phyloP scores from a whole-genome alignment of 768 basidiomycete species.

The Phaeolepiota aurea region DNA sequence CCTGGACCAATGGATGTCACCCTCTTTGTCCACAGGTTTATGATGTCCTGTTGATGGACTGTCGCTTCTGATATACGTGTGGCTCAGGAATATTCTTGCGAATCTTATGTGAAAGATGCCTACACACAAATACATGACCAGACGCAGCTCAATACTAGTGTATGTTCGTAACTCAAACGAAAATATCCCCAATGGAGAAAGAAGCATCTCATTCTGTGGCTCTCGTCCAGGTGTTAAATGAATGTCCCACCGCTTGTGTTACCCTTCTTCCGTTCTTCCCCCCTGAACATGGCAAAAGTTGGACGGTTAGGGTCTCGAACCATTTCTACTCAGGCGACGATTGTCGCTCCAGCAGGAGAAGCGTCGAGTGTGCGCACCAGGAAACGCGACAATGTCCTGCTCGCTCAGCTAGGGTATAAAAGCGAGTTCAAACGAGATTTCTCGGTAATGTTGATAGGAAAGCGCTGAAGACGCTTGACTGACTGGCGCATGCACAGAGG shows the following conservation, averaged over 20 bases:
- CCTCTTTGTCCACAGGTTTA: too few relatives aligned
- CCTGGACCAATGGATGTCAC: too few relatives aligned
- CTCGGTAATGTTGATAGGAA: slow-evolving; percentile 28
- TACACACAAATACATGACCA: too few relatives aligned
- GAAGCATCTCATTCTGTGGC: neutral
- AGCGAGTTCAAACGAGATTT: slow-evolving; percentile 53
- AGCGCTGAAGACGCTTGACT: neutral
- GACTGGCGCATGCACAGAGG: slow-evolving; percentile 18
- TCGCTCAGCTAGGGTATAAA: slow-evolving; percentile 45
- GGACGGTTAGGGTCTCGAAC: neutral
- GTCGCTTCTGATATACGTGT: too few relatives aligned
- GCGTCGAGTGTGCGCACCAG: neutral
- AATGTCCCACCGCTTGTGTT: too few relatives aligned
- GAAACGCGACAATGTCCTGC: slow-evolving; percentile 5
- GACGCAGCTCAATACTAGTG: too few relatives aligned
- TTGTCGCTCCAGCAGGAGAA: neutral
- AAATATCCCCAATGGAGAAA: neutral
- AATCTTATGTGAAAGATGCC: too few relatives aligned
- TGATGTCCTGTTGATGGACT: too few relatives aligned
- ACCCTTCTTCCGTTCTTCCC: neutral
- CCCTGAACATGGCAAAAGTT: neutral
- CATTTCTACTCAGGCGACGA: neutral
- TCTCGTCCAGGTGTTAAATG: too few relatives aligned
- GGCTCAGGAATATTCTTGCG: too few relatives aligned
- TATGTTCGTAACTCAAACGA: neutral